Evolutionary conservation across 768 basidiomycete genomes (phyloP), one percentile per base, ranked within the genome.

Genomic region (Macrolepiota fuliginosa): DNA sequence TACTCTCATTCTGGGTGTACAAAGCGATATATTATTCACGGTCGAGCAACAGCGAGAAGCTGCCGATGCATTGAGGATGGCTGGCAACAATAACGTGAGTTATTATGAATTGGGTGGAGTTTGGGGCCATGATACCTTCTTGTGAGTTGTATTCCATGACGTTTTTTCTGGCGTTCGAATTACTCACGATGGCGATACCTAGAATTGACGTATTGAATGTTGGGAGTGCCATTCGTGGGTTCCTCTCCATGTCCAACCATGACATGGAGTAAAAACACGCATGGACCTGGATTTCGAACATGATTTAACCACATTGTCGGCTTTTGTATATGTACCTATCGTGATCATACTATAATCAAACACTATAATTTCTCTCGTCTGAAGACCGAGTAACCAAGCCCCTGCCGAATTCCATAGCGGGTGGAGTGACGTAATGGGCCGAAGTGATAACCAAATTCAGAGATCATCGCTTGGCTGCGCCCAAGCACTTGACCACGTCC

Each of bases 61-160:
- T 7, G 94, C 89, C 4, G 94, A 97, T 72, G 96, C 96, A 24
- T 75, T 99, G 64, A 84, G 93, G 63, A 84, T 94, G 83, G 87
- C 90, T 1, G 97, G 97, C 0, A 98, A 98, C 72, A 74, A 86
- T 15, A 78, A 82, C 61, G 97, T 99, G 27, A 90, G 92, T 62
- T 98, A 98, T 74, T 99, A 96, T 71, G 97, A 98, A 75, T 83
- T 98, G 1, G 96, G 96, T 27, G 96, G 96, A 9, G 96, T 98
- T n/a, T 98, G 95, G 96, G 97, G 97, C 1, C 96, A 99, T 70
- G 96, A 99, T 75, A 98, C 95, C 22, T 98, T 98, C 78, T 77
- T 98, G 87, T 90, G 68, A 82, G 89, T 84, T 1, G 22, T 15
- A 7, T 55, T 62, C 39, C 54, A 40, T 63, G 37, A n/a, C 47